These are phyloP conservation scores for Corylus heterophylla DNA, from an alignment of 306 rosid species.

Conservation along the genomic window DNA sequence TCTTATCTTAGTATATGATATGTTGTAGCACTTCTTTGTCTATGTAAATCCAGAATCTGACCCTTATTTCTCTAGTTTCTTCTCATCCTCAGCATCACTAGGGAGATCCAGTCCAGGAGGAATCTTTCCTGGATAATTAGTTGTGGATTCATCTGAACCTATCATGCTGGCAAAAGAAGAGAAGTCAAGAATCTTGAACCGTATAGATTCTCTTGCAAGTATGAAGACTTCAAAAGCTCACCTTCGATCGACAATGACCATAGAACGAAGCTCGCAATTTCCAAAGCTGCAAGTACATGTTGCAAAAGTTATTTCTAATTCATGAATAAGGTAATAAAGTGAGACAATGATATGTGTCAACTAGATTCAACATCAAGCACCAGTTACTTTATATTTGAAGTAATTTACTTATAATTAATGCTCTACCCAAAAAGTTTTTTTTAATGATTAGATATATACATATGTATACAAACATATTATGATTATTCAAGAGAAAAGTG, in stretches of 20 bases:
- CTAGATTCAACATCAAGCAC: not conserved
- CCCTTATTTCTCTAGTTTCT: slow-evolving; percentile 26
- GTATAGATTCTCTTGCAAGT: not conserved
- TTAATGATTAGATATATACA: not conserved
- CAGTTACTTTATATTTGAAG: not conserved
- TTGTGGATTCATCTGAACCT: slow-evolving; percentile 53
- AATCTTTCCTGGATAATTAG: slow-evolving; percentile 66
- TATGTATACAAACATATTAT: too few species aligned
- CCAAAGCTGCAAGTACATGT: slow-evolving; percentile 58
- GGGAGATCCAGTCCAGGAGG: slow-evolving; percentile 61
- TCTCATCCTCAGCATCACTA: slow-evolving; percentile 44
- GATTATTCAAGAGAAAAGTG: not conserved
- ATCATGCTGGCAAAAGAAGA: slow-evolving; percentile 45
- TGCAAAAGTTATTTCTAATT: slow-evolving; percentile 4
- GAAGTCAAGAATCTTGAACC: slow-evolving; percentile 19
- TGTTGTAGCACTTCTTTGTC: not conserved
- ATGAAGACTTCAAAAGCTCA: slow-evolving; percentile 32
- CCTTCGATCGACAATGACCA: slow-evolving; percentile 62
- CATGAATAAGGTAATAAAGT: not conserved
- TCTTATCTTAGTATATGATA: too few species aligned
- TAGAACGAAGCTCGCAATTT: slow-evolving; percentile 75
- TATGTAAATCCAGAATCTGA: slow-evolving; percentile 18
- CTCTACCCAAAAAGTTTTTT: not conserved
- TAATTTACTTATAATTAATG: not conserved
- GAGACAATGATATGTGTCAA: not conserved